Evolutionary conservation across 331 rosid species (phyloP), one percentile per base, ranked within the genome.

Genomic region (Dryas integrifolia): DNA sequence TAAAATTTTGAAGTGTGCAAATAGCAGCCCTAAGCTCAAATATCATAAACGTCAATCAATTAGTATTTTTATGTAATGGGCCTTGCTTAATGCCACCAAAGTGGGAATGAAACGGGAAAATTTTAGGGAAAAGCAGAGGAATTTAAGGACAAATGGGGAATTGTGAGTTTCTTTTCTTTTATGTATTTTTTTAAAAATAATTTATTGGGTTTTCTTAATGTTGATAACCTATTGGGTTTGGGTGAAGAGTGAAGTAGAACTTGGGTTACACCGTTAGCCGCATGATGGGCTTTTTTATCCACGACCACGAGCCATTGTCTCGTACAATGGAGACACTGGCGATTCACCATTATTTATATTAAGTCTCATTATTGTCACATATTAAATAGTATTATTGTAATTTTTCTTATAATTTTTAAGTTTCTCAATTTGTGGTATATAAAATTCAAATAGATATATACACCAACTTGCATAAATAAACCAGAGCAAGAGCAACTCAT

Each of bases 241-340:
- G 44, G 64, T 30, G 7, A 30, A 45, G 5, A 4, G 21, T 44
- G 61, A n/a, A 35, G 3, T 2, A 56, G 58, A 38, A 38, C 60
- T 56, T 72, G 73, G 64, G 70, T 72, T 41, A 65, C 26, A 61
- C 11, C 76, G 35, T 52, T 18, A 21, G 49, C 14, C 11, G 61
- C 61, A 70, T 61, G 58, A 51, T 24, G 44, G 60, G 61, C 73
- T 65, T 71, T 39, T 40, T 5, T 24, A 30, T 8, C 55, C 75
- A 24, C 11, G 46, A 10, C 18, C 63, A 65, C 63, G 69, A 65
- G 53, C 43, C 7, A 39, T 18, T 78, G 82, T 65, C 82, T 39
- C 56, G 16, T 57, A 44, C 73, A 65, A 26, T 50, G 52, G 61
- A 64, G 74, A 78, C 82, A 72, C 10, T 1, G 50, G 9, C 18